A percentile compares a stretch with the other conserved stretches of the same genome.
phyloP scores from a whole-genome alignment of 495 filamentous ascomycete species.

The Chaetomium cochliodes region DNA sequence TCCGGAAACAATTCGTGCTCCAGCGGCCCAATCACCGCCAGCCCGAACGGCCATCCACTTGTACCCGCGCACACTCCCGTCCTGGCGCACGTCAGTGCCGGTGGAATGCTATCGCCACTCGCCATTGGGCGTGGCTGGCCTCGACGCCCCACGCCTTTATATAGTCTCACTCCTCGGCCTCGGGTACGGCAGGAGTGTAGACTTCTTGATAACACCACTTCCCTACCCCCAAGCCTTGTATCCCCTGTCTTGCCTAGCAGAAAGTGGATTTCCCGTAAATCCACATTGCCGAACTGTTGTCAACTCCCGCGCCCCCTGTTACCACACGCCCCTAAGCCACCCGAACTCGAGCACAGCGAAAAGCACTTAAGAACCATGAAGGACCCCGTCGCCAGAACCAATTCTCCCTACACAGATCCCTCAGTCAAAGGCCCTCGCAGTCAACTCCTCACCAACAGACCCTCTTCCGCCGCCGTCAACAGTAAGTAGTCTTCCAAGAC shows the following conservation, averaged over 20 bases:
- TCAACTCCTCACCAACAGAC: constrained; percentile 35
- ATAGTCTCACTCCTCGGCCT: constrained; percentile 30
- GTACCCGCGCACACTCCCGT: constrained; percentile 25
- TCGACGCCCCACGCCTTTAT: constrained; percentile 32
- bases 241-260: constrained; percentile 30
- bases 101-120: constrained; percentile 36
- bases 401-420: constrained; percentile 53
- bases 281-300: constrained; percentile 28
- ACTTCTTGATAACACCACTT: constrained; percentile 24
- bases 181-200: constrained; percentile 28
- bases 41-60: constrained; percentile 29
- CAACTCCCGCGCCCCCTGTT: constrained; percentile 29
- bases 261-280: constrained; percentile 32
- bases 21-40: constrained; percentile 32
- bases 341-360: constrained; percentile 17
- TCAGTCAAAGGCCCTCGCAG: constrained; percentile 46
- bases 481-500: constrained; percentile 35
- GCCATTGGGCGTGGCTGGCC: constrained; percentile 25
- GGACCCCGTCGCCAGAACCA: constrained; percentile 49
- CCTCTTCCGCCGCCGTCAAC: constrained; percentile 38
- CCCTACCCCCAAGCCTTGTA: constrained; percentile 15
- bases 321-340: constrained; percentile 26
- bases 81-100: constrained; percentile 19
- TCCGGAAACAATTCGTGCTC: constrained; percentile 44
- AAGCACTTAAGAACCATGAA: constrained; percentile 50